Base-by-base conservation (phyloP, 2,329 filamentous ascomycete species). In the Coniella lustricola region DNA sequence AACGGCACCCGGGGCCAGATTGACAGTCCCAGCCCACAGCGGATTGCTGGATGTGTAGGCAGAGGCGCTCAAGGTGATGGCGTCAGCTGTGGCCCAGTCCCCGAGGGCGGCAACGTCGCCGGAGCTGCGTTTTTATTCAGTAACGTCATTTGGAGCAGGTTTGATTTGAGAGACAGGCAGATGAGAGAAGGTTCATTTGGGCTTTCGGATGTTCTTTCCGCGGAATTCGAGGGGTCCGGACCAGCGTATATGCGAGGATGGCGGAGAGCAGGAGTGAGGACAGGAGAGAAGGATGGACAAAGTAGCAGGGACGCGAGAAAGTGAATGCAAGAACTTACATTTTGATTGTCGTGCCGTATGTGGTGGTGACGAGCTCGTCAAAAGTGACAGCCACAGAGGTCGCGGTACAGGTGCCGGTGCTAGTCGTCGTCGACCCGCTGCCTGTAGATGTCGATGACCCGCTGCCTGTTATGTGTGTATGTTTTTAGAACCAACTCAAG, bases 1-100 rank as follows among this genome's bases (percentile, higher is more conserved):
- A 2, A 58, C 63, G 0, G 64, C 66, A 0, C 74, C 75, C 0
- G 75, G 66, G 0, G 71, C 58, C 4, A 82, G 55, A 18, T 60
- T 65, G 14, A 81, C 58, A 0, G 69, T 72, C 0, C 57, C 67
- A 18, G 59, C 67, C 79, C 79, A 82, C 3, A 79, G 51, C 3
- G 68, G 73, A 55, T 76, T 72, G 21, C 60, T 60, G 25, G 57
- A 54, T 3, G 73, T 76, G 56, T 81, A 82, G 21, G 67, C 55
- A 18, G 62, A 64, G 3, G 76, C 72, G 36, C 65, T 69, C 8
- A 82, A 62, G 1, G 72, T 57, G 2, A 79, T 54, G 1, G 71
- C 77, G 14, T 61, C 62, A 17, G 52, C 55, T 0, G 70, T 62
- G 35, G 70, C 63, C 78, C 79, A 82, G 53, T 55, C 64, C 0